These are phyloP conservation scores for Phytophthora chlamydospora DNA, from an alignment of 352 stramenopile species.

Conservation along the genomic window DNA sequence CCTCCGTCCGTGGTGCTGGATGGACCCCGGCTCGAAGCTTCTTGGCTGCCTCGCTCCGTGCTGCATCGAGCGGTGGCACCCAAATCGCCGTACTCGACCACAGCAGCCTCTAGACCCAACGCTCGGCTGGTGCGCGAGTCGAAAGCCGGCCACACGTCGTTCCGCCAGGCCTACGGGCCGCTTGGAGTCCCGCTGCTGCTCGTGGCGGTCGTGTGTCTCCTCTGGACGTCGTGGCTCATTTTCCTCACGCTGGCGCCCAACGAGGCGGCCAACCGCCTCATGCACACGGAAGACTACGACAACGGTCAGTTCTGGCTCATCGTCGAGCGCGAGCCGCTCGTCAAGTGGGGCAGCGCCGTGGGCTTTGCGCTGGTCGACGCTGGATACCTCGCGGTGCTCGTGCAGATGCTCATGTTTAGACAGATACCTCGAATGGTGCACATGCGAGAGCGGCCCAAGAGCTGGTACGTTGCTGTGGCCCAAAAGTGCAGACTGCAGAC, in stretches of 20 bases:
- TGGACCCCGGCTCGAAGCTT: background rate
- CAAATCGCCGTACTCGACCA: constrained; percentile 1
- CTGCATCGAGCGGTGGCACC: background rate
- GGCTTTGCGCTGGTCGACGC: constrained; percentile 22
- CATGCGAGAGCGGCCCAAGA: background rate
- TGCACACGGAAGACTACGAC: constrained; percentile 36
- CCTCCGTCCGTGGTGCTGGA: no score
- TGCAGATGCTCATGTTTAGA: constrained; percentile 29
- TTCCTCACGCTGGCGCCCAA: constrained; percentile 31
- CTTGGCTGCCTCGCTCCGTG: background rate
- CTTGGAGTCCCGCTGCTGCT: constrained; percentile 25
- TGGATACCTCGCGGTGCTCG: constrained; percentile 18
- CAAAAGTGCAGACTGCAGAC: constrained; percentile 10
- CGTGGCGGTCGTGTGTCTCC: constrained; percentile 18
- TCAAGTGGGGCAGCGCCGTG: constrained; percentile 16
- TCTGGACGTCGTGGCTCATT: constrained; percentile 37
- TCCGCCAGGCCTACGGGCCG: constrained; percentile 25
- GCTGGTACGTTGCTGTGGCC: constrained; percentile 11
- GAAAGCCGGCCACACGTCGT: background rate
- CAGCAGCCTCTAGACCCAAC: constrained; percentile 2
- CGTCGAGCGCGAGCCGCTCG: constrained; percentile 13
- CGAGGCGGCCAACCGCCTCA: constrained; percentile 32
- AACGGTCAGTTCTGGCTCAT: constrained; percentile 41
- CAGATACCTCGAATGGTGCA: background rate
- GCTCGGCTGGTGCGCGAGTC: constrained; percentile 3